Percentiles rank a stretch among this genome's conserved stretches.
Conservation (phyloP, 371 early-diverging fungal species). For the Dichotomocladium elegans region DNA sequence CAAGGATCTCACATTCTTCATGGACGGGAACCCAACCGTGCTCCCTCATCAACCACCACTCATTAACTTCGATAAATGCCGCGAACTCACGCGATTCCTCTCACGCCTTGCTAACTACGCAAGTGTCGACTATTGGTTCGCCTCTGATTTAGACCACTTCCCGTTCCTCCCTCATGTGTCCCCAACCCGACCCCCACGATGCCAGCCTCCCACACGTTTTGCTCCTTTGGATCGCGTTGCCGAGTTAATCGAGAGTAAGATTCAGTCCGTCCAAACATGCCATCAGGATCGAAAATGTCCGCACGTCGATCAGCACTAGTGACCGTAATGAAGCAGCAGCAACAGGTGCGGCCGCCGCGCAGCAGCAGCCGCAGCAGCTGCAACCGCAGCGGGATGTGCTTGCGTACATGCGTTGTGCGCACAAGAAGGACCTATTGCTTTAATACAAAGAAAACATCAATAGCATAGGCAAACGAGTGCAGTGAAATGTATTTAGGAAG, state of each 20-base stretch:
- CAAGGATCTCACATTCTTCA: slow-evolving; percentile 41
- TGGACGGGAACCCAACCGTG: slow-evolving; percentile 34
- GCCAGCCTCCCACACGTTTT: not conserved
- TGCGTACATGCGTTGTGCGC: no score
- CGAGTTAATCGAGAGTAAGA: slow-evolving; percentile 8
- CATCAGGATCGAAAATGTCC: no score
- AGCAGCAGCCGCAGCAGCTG: no score
- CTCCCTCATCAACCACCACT: slow-evolving; percentile 1
- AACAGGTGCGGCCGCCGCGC: no score
- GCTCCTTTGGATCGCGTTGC: slow-evolving; percentile 11
- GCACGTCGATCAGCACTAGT: no score
- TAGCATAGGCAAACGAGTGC: no score
- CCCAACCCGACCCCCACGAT: not conserved
- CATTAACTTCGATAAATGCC: slow-evolving; percentile 38
- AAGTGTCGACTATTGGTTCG: slow-evolving; percentile 27
- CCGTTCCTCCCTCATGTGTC: slow-evolving; percentile 13
- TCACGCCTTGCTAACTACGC: slow-evolving; percentile 11
- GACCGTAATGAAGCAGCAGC: no score
- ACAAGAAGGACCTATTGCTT: no score
- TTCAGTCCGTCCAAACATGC: slow-evolving; percentile 1
- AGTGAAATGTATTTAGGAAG: no score
- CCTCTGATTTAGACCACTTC: slow-evolving; percentile 23
- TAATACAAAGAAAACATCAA: no score
- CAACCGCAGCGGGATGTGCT: no score
- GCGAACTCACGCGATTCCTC: slow-evolving; percentile 15